phyloP scores from a whole-genome alignment of 495 filamentous ascomycete genomes.

The Corynascus novoguineensis region DNA sequence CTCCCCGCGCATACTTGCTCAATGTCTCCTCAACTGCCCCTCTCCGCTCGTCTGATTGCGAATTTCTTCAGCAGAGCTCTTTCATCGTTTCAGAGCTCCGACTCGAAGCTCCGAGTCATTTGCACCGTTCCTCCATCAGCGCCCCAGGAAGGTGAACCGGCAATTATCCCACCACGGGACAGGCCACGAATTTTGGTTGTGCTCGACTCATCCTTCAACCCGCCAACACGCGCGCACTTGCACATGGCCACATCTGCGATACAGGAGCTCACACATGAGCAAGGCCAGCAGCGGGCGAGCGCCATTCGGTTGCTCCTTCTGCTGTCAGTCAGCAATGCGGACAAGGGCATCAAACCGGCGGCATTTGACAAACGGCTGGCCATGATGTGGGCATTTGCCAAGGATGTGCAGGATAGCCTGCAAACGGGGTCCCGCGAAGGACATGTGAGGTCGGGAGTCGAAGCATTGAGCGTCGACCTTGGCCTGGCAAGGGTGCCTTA shows the following conservation, averaged over 20 bases:
- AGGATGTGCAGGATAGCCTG: slow-evolving; percentile 45
- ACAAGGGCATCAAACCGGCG: slow-evolving; percentile 82
- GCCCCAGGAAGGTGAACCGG: slow-evolving; percentile 9
- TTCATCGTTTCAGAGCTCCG: slow-evolving; percentile 52
- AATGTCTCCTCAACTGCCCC: slow-evolving; percentile 17
- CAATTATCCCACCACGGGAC: slow-evolving; percentile 19
- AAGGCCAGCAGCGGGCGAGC: not conserved
- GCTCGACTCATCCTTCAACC: slow-evolving; percentile 94
- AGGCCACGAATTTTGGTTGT: slow-evolving; percentile 56
- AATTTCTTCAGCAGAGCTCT: slow-evolving; percentile 47
- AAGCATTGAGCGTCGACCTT: slow-evolving; percentile 58
- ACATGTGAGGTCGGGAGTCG: not conserved
- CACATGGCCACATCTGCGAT: slow-evolving; percentile 67
- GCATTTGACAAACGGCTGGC: slow-evolving; percentile 72
- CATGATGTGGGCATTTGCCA: slow-evolving; percentile 81
- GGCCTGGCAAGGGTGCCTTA: slow-evolving; percentile 76
- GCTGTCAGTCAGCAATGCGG: slow-evolving; percentile 85
- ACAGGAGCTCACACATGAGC: slow-evolving; percentile 29
- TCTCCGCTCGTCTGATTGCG: slow-evolving; percentile 21
- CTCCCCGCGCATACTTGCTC: slow-evolving; percentile 17
- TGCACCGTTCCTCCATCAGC: slow-evolving; percentile 40
- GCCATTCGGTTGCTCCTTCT: slow-evolving; percentile 65
- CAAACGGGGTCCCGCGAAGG: not conserved
- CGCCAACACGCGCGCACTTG: slow-evolving; percentile 78
- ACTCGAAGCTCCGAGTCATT: slow-evolving; percentile 54